Evolutionary conservation across 179 eudicot genomes (phyloP).

Genomic region (Patellifolia procumbens): DNA sequence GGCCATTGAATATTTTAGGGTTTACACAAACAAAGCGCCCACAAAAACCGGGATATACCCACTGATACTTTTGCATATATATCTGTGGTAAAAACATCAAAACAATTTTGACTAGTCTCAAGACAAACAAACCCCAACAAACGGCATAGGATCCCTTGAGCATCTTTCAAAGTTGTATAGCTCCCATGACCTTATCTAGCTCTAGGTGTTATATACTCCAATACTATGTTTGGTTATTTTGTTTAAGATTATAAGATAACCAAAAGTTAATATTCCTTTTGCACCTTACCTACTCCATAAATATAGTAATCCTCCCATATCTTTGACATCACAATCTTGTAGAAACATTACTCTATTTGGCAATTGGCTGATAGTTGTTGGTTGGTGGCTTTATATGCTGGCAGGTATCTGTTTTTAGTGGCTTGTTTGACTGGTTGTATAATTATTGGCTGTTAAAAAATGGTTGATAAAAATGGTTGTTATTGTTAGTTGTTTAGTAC

Average conservation of each 20-base stretch:
- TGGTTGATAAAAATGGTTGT: too few species aligned
- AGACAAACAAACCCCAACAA: not conserved
- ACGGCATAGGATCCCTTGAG: conserved; percentile 9
- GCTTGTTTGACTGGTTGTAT: too few species aligned
- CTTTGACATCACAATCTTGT: not conserved
- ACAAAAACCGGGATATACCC: conserved; percentile 21
- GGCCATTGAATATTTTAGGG: not conserved
- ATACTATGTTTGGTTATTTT: not conserved
- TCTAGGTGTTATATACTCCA: conserved; percentile 14
- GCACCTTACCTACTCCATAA: not conserved
- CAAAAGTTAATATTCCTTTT: not conserved
- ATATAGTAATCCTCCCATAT: not conserved
- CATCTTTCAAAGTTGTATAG: conserved; percentile 19
- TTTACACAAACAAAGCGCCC: conserved; percentile 11
- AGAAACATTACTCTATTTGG: too few species aligned
- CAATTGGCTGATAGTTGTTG: too few species aligned
- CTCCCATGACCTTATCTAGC: conserved; percentile 13
- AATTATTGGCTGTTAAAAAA: too few species aligned
- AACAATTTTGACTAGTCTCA: conserved; percentile 21
- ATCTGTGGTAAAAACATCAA: conserved; percentile 10
- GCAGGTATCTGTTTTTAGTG: too few species aligned
- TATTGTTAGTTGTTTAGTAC: too few species aligned
- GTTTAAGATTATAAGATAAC: not conserved
- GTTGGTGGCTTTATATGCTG: too few species aligned
- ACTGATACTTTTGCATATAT: conserved; percentile 3